Conservation (phyloP, 75 land plant genomes). For the Picea glauca region DNA sequence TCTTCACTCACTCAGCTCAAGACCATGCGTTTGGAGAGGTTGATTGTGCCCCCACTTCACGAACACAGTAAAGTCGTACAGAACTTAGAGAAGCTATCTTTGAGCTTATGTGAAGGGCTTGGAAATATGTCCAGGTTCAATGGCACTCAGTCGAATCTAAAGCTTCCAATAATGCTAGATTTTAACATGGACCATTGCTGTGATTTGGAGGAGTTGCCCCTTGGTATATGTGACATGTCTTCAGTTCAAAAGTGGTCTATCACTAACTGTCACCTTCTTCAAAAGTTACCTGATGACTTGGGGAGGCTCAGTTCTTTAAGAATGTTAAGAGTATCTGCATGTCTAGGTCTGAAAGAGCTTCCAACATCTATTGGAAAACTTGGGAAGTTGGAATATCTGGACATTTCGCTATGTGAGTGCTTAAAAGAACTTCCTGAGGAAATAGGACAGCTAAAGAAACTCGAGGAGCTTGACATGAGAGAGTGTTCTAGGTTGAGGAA, state of each 20-base stretch:
- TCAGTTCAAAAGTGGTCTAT: slow-evolving; percentile 32
- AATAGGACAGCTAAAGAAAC: slow-evolving; percentile 21
- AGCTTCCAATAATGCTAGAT: slow-evolving; percentile 41
- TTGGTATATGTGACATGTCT: slow-evolving; percentile 23
- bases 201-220: slow-evolving; percentile 37
- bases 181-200: slow-evolving; percentile 53
- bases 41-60: slow-evolving; percentile 28
- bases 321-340: slow-evolving; percentile 43
- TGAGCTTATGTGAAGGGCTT: slow-evolving; percentile 39
- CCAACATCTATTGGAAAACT: slow-evolving; percentile 38
- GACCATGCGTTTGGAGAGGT: slow-evolving; percentile 55
- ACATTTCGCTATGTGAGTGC: slow-evolving; percentile 49
- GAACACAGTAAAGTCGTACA: slow-evolving; percentile 15
- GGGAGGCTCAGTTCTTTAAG: slow-evolving; percentile 29
- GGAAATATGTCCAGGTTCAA: slow-evolving; percentile 10
- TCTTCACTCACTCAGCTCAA: slow-evolving; percentile 25
- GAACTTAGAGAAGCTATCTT: slow-evolving; percentile 35
- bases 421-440: slow-evolving; percentile 44
- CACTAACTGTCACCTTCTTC: slow-evolving; percentile 47
- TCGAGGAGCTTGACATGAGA: slow-evolving; percentile 70
- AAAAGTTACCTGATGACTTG: slow-evolving; percentile 37
- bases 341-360: slow-evolving; percentile 41
- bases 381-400: slow-evolving; percentile 33
- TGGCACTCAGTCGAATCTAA: slow-evolving; percentile 12
- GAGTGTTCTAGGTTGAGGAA: slow-evolving; percentile 38